Percentiles rank a stretch among this genome's conserved stretches.
Conservation (phyloP, 768 basidiomycete species). For the Podaxis sp. region DNA sequence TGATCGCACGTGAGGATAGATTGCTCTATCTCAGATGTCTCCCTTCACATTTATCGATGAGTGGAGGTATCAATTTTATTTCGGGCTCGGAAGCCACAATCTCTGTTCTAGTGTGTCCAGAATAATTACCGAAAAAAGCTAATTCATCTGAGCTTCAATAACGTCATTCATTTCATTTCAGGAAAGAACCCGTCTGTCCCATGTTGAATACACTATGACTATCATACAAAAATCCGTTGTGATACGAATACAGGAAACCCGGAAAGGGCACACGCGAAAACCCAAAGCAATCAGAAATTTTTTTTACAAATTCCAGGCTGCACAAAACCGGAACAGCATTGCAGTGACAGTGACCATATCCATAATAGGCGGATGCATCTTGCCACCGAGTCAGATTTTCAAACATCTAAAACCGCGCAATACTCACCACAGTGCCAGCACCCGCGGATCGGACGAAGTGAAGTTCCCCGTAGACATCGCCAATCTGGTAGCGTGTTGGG, state of each 20-base stretch:
- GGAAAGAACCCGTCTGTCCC: not conserved
- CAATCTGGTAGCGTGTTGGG: constrained; percentile 79
- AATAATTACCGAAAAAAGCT: constrained; percentile 8
- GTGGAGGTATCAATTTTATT: constrained; percentile 15
- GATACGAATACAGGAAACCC: constrained; percentile 11
- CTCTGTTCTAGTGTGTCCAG: constrained; percentile 6
- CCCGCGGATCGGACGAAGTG: constrained; percentile 81
- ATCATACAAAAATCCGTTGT: constrained; percentile 14
- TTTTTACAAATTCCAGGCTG: constrained; percentile 46
- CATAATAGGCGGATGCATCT: constrained; percentile 91
- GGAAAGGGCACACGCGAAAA: not conserved
- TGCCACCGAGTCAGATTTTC: constrained; percentile 12
- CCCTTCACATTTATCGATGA: constrained; percentile 28
- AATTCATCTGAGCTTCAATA: constrained; percentile 10
- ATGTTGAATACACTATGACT: constrained; percentile 11
- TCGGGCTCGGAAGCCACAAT: constrained; percentile 8
- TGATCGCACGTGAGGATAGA: constrained; percentile 33
- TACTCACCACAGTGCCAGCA: constrained; percentile 74
- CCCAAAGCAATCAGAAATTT: constrained; percentile 14
- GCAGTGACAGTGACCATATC: constrained; percentile 82
- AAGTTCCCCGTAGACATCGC: constrained; percentile 84
- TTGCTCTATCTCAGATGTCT: constrained; percentile 25
- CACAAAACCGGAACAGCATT: constrained; percentile 83
- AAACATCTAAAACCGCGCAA: not conserved
- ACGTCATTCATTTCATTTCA: constrained; percentile 16